Percentiles rank a stretch among this genome's conserved stretches.
These are phyloP conservation scores for Peronosclerospora sorghi DNA, from an alignment of 352 stramenopile genomes.

Conservation along the genomic window DNA sequence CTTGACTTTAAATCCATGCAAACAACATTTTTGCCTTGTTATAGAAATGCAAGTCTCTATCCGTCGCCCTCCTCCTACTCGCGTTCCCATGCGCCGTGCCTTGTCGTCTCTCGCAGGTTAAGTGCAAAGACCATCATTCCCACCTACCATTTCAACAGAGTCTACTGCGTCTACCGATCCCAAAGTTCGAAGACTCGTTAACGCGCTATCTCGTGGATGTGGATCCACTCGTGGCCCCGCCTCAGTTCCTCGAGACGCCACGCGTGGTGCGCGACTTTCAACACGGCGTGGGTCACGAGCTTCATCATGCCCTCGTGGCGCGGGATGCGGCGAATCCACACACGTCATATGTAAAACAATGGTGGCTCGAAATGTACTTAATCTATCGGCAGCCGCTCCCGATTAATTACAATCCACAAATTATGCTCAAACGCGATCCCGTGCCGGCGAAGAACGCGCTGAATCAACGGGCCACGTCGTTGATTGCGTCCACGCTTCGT, in stretches of 20 bases:
- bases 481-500: too few species aligned
- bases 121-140: slow-evolving; percentile 82
- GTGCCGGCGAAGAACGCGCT: slow-evolving; percentile 77
- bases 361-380: slow-evolving; percentile 90
- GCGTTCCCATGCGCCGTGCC: slow-evolving; percentile 5
- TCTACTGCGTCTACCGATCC: slow-evolving; percentile 72
- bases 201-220: slow-evolving; percentile 65
- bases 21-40: too few species aligned
- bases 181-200: slow-evolving; percentile 78
- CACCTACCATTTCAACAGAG: slow-evolving; percentile 85
- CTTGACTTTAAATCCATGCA: too few species aligned
- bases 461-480: too few species aligned
- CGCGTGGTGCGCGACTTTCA: slow-evolving; percentile 49
- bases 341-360: slow-evolving; percentile 89
- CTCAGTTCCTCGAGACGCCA: slow-evolving; percentile 45
- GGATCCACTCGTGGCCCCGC: slow-evolving; percentile 51
- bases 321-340: slow-evolving; percentile 71
- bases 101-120: slow-evolving; percentile 33
- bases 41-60: too few species aligned
- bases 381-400: slow-evolving; percentile 74
- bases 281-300: slow-evolving; percentile 36
- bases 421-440: slow-evolving; percentile 81
- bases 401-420: too few species aligned
- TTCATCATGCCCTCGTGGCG: slow-evolving; percentile 67
- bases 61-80: too few species aligned